phyloP scores from a whole-genome alignment of 225 moss, liverwort and hornwort genomes.

The Pleurozium schreberi region DNA sequence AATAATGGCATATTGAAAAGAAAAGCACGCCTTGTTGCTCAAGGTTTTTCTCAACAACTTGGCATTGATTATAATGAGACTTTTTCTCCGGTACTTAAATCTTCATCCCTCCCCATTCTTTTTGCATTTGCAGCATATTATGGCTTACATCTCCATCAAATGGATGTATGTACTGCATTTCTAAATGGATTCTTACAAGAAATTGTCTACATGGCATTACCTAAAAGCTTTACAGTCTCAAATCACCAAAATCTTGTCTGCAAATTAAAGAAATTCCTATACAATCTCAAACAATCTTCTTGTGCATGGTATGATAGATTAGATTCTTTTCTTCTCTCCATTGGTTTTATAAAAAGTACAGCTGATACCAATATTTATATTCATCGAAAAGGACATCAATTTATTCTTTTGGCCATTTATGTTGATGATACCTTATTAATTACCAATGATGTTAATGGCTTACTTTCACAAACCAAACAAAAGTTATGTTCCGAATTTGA shows the following conservation, averaged over 20 bases:
- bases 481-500: background rate
- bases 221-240: background rate
- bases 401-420: background rate
- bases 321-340: background rate
- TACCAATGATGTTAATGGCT: background rate
- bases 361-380: background rate
- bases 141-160: background rate
- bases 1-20: background rate
- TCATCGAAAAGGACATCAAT: fast-evolving
- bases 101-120: background rate
- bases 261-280: background rate
- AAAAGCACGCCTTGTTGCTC: background rate
- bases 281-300: background rate
- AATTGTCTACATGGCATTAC: background rate
- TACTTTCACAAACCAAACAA: background rate
- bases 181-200: background rate
- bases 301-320: background rate
- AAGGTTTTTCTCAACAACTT: too few species aligned
- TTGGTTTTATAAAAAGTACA: background rate
- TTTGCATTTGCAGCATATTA: background rate
- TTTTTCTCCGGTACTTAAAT: background rate
- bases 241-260: background rate
- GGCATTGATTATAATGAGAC: too few species aligned
- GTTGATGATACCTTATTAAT: background rate
- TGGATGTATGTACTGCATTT: background rate